Evolutionary conservation across 257 asterid genomes (phyloP).

Genomic region (Gentiana dahurica): DNA sequence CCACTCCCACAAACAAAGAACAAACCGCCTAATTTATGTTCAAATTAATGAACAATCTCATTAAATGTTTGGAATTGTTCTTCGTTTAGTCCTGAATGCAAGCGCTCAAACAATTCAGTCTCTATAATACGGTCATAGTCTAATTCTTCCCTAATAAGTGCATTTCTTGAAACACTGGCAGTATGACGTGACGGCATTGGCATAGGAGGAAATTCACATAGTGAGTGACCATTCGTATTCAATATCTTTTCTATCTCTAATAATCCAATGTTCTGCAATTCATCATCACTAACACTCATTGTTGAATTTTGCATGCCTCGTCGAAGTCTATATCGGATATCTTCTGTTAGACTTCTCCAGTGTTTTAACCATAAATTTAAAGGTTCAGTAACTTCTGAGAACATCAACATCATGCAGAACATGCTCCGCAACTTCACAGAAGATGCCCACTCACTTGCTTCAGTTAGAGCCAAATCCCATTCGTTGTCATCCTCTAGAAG

Average conservation of each 20-base stretch:
- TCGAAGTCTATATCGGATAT: background rate
- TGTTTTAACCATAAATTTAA: background rate
- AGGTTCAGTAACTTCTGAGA: background rate
- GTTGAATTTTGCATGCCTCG: background rate
- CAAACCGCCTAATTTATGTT: background rate
- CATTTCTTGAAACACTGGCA: background rate
- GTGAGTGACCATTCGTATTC: background rate
- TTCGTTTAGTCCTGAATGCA: background rate
- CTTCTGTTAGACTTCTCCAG: background rate
- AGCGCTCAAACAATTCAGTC: background rate
- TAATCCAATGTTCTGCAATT: background rate
- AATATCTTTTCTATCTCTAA: background rate
- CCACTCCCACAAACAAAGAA: too few species aligned
- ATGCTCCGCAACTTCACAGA: background rate
- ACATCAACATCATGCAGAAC: background rate
- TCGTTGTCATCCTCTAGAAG: conserved; percentile 3
- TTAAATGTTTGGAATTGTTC: background rate
- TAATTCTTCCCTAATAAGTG: background rate
- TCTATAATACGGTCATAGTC: background rate
- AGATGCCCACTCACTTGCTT: background rate
- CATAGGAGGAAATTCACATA: background rate
- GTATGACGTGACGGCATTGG: background rate
- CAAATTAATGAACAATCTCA: too few species aligned
- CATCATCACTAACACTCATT: background rate
- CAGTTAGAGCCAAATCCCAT: background rate